These are phyloP conservation scores for Debaryomycetaceae sp. DNA, from an alignment of 1,139 yeast species.

Conservation along the genomic window DNA sequence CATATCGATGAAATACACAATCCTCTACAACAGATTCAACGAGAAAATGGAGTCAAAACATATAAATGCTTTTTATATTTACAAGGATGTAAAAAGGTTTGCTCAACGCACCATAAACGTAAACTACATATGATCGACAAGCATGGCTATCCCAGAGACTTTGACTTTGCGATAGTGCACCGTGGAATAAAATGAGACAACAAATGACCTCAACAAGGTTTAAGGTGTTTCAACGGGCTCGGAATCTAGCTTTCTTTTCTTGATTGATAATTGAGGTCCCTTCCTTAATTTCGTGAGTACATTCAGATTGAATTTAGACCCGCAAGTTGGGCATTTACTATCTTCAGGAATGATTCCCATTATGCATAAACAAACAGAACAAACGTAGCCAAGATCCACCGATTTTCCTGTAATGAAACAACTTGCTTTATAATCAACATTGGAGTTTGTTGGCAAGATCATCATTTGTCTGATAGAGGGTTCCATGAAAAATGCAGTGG, in stretches of 20 bases:
- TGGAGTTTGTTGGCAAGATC: conserved; percentile 78
- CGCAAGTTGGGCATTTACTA: conserved; percentile 58
- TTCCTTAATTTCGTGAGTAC: conserved; percentile 39
- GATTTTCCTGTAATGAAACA: conserved; percentile 87
- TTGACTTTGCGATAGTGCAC: conserved; percentile 36
- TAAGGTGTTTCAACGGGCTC: conserved; percentile 6
- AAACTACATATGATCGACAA: conserved; percentile 44
- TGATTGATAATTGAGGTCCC: conserved; percentile 51
- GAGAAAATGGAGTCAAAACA: conserved; percentile 37
- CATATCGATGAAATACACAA: conserved; percentile 56
- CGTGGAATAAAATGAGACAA: conserved; percentile 12
- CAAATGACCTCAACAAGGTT: not conserved
- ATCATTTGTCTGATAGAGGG: conserved; percentile 74
- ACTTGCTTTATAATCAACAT: conserved; percentile 91
- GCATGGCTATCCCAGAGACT: conserved; percentile 49
- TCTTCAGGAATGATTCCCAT: conserved; percentile 58
- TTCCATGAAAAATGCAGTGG: conserved; percentile 75
- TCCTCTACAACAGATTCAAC: conserved; percentile 37
- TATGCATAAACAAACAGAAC: conserved; percentile 89
- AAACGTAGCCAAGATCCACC: conserved; percentile 90
- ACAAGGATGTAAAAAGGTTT: conserved; percentile 31
- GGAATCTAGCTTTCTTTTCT: conserved; percentile 31
- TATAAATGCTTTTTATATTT: conserved; percentile 35
- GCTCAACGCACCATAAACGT: conserved; percentile 33
- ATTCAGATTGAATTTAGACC: conserved; percentile 50